Conservation (phyloP, 768 basidiomycete species). For the Kockovaella imperatae region DNA sequence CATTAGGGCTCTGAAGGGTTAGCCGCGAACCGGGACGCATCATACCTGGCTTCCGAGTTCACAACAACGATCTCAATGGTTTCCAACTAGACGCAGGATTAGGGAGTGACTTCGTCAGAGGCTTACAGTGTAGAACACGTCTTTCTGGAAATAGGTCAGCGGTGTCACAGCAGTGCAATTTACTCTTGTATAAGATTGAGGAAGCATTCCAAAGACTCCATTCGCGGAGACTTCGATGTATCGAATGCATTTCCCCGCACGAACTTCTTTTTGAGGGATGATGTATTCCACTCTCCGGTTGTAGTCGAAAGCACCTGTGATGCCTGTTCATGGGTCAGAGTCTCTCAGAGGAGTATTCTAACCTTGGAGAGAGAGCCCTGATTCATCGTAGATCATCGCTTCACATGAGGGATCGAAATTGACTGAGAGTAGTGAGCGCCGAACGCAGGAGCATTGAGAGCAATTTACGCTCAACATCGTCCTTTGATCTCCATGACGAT, state of each 20-base stretch:
- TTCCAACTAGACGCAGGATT: too few species aligned
- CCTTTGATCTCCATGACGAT: conserved; percentile 62
- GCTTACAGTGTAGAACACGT: too few species aligned
- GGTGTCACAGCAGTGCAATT: too few species aligned
- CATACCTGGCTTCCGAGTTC: too few species aligned
- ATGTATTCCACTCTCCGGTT: background rate
- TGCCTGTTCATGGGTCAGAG: conserved; percentile 49
- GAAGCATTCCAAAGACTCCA: background rate
- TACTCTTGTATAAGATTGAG: too few species aligned
- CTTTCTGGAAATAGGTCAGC: too few species aligned
- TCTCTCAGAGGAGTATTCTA: background rate
- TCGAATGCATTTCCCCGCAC: too few species aligned
- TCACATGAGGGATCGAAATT: conserved; percentile 94
- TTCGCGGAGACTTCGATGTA: background rate
- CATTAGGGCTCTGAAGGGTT: conserved; percentile 52
- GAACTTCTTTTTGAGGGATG: background rate
- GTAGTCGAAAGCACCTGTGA: conserved; percentile 71
- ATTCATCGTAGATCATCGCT: conserved; percentile 76
- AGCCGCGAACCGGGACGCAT: too few species aligned
- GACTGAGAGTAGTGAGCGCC: conserved; percentile 42
- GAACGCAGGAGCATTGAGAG: background rate
- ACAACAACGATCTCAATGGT: too few species aligned
- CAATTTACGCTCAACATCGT: conserved; percentile 61
- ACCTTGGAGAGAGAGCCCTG: conserved; percentile 73
- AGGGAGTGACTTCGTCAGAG: too few species aligned